Evolutionary conservation across 2,329 filamentous ascomycete genomes (phyloP).

Genomic region (Neospermospora avenae): DNA sequence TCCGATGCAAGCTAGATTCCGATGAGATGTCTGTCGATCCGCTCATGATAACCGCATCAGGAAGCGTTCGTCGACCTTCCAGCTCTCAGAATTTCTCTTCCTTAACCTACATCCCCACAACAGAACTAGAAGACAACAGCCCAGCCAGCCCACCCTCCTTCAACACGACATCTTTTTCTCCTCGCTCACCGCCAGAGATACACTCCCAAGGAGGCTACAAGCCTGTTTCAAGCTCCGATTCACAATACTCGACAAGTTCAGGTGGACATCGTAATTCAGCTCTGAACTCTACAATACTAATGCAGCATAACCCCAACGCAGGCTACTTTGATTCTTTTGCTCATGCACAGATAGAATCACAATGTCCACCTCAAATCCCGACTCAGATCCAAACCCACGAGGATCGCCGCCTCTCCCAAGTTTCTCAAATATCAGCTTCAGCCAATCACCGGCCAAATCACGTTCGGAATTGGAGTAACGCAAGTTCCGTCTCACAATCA

Average conservation of each 20-base stretch:
- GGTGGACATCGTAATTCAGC: conserved; percentile 15
- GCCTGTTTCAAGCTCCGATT: conserved; percentile 23
- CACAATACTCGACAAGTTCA: conserved; percentile 15
- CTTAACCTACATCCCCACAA: conserved; percentile 11
- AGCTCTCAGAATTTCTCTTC: conserved; percentile 14
- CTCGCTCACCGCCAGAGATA: conserved; percentile 17
- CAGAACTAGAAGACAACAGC: conserved; percentile 22
- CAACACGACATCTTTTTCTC: conserved; percentile 21
- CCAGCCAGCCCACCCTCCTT: conserved; percentile 19
- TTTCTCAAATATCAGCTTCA: conserved; percentile 4
- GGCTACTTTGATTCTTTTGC: conserved; percentile 23
- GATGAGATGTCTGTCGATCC: conserved; percentile 32
- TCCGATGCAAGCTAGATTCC: conserved; percentile 16
- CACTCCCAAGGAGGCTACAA: conserved; percentile 24
- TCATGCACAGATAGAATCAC: no score
- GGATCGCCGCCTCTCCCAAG: conserved; percentile 18
- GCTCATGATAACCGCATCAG: conserved; percentile 26
- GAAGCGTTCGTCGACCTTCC: conserved; percentile 18
- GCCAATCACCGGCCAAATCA: conserved; percentile 14
- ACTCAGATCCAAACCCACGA: conserved; percentile 3
- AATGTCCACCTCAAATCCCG: not conserved
- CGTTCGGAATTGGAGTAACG: conserved; percentile 26
- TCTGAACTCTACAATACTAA: conserved; percentile 20
- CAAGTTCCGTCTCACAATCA: conserved; percentile 22
- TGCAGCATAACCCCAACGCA: conserved; percentile 15